These are phyloP conservation scores for Astrocystis sublimbata DNA, from an alignment of 495 filamentous ascomycete species.

Conservation along the genomic window DNA sequence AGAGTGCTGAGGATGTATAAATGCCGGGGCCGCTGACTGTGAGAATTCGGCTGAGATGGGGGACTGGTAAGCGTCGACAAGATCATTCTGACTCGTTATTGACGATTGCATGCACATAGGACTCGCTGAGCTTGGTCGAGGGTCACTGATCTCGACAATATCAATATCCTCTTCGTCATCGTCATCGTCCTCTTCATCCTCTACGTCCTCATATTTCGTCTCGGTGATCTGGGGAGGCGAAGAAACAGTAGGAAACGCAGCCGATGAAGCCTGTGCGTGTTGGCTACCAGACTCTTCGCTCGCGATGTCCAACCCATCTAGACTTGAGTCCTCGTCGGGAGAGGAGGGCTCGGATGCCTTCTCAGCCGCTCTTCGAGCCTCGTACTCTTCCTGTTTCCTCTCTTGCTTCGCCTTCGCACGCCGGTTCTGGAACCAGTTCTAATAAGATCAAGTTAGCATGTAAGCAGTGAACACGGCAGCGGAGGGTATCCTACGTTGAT, in stretches of 20 bases:
- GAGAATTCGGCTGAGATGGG: slow-evolving; percentile 6
- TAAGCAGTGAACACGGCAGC: background rate
- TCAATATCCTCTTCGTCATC: slow-evolving; percentile 12
- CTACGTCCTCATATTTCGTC: slow-evolving; percentile 24
- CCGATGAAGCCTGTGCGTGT: slow-evolving; percentile 38
- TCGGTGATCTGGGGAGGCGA: slow-evolving; percentile 22
- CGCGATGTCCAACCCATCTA: slow-evolving; percentile 29
- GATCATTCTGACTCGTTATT: background rate
- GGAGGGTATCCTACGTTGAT: slow-evolving; percentile 64
- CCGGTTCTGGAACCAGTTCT: slow-evolving; percentile 95
- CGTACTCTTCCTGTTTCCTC: slow-evolving; percentile 67
- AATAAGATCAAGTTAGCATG: slow-evolving; percentile 32
- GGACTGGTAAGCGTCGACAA: slow-evolving; percentile 12
- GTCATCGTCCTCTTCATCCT: slow-evolving; percentile 24
- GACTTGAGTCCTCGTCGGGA: slow-evolving; percentile 30
- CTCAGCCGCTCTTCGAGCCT: slow-evolving; percentile 56
- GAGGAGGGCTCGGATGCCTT: slow-evolving; percentile 45
- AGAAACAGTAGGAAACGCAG: slow-evolving; percentile 32
- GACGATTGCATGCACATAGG: slow-evolving; percentile 5
- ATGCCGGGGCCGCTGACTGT: background rate
- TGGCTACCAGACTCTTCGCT: slow-evolving; percentile 35
- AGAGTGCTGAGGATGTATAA: background rate
- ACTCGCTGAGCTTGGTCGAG: background rate
- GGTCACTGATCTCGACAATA: background rate
- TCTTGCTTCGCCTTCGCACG: slow-evolving; percentile 82